phyloP scores from a whole-genome alignment of 805 yeast species.

The Ogataea trehalophila region DNA sequence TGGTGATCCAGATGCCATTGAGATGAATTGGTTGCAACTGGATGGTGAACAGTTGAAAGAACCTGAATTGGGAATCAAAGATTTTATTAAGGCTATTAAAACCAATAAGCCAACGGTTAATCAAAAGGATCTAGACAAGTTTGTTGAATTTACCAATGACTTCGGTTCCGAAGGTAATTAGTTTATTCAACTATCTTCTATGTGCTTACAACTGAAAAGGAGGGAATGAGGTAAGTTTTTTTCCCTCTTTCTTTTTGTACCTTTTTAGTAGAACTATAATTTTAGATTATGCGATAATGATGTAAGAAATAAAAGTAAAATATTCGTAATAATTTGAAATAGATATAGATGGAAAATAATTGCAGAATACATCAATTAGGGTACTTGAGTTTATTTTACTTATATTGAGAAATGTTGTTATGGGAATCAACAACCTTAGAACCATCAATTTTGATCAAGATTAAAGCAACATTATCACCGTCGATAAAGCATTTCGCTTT shows the following conservation, averaged over 20 bases:
- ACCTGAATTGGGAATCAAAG: conserved; percentile 85
- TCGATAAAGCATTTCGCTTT: conserved; percentile 66
- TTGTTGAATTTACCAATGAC: conserved; percentile 84
- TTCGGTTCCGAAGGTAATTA: conserved; percentile 96
- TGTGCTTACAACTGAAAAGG: background rate
- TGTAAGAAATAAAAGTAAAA: background rate
- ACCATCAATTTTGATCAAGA: conserved; percentile 57
- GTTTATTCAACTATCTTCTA: background rate
- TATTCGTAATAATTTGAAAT: background rate
- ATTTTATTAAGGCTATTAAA: conserved; percentile 88
- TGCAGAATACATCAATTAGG: background rate
- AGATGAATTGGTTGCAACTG: conserved; percentile 91
- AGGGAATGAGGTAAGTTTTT: background rate
- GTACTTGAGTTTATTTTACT: background rate
- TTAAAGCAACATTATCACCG: conserved; percentile 58
- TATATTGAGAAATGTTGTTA: conserved; percentile 44
- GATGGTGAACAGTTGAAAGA: conserved; percentile 85
- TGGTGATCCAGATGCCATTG: conserved; percentile 82
- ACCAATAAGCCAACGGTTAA: conserved; percentile 94
- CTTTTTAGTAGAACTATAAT: background rate
- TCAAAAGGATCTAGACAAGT: conserved; percentile 72
- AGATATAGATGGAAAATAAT: background rate
- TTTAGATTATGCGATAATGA: no score
- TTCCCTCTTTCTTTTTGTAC: background rate
- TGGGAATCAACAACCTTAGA: conserved; percentile 80